Percentiles rank a stretch among this genome's conserved stretches.
phyloP scores from a whole-genome alignment of 257 asterid genomes.

The Scutellaria baicalensis region DNA sequence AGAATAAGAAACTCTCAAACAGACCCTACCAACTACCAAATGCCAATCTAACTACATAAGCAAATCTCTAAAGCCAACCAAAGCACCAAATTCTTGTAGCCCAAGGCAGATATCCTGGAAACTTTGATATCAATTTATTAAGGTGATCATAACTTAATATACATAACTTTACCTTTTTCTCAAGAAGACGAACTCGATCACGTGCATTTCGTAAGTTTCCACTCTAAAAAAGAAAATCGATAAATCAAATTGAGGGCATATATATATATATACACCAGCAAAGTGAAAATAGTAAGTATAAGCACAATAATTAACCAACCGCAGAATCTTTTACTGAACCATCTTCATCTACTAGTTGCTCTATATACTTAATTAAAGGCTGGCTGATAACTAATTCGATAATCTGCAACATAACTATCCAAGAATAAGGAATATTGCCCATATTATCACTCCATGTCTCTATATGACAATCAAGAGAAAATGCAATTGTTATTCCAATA shows the following conservation, averaged over 20 bases:
- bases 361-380: constrained; percentile 54
- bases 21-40: constrained; percentile 13
- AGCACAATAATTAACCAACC: constrained; percentile 39
- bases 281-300: background rate
- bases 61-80: constrained; percentile 4
- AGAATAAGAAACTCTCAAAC: constrained; percentile 5
- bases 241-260: constrained; percentile 11
- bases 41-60: background rate
- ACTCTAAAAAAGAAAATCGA: constrained; percentile 47
- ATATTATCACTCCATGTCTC: background rate
- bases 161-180: constrained; percentile 60
- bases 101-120: constrained; percentile 1
- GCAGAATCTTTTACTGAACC: constrained; percentile 96
- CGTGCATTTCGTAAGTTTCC: constrained; percentile 73
- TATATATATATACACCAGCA: constrained; percentile 3
- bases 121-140: background rate
- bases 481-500: background rate
- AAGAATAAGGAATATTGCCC: constrained; percentile 6
- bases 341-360: constrained; percentile 82
- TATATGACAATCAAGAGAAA: constrained; percentile 2
- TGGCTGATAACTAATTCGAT: constrained; percentile 53
- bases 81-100: background rate
- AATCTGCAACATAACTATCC: constrained; percentile 44
- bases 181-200: constrained; percentile 60
- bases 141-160: background rate